These are phyloP conservation scores for Amanita polypyramis DNA, from an alignment of 768 basidiomycete genomes.

Conservation along the genomic window DNA sequence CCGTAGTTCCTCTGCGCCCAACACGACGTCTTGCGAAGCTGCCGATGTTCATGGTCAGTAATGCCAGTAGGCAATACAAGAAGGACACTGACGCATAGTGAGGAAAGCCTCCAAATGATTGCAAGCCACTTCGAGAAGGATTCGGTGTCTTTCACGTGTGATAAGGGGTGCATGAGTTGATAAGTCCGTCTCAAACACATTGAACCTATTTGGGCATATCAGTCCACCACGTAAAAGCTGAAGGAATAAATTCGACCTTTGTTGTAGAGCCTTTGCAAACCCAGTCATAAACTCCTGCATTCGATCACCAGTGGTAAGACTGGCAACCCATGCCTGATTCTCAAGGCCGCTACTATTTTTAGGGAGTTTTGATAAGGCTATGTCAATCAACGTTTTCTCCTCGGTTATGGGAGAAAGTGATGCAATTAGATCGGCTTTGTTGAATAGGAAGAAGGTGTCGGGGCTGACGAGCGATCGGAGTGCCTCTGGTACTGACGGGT, in stretches of 20 bases:
- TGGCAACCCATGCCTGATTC: slow-evolving; percentile 43
- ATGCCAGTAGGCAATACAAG: slow-evolving; percentile 4
- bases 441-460: slow-evolving; percentile 62
- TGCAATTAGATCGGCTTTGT: slow-evolving; percentile 59
- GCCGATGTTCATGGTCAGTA: slow-evolving; percentile 2
- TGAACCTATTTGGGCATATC: neutral
- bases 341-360: slow-evolving; percentile 1
- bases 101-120: slow-evolving; percentile 56
- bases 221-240: neutral
- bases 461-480: slow-evolving; percentile 39
- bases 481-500: slow-evolving; percentile 28
- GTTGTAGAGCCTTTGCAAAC: slow-evolving; percentile 39
- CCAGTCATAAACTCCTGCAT: slow-evolving; percentile 48
- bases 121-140: slow-evolving; percentile 59
- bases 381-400: neutral
- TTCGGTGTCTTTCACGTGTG: slow-evolving; percentile 71
- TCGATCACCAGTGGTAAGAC: slow-evolving; percentile 50
- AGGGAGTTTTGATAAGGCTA: neutral
- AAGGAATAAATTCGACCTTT: slow-evolving; percentile 26
- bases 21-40: slow-evolving; percentile 64
- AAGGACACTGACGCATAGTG: slow-evolving; percentile 23
- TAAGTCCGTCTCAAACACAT: slow-evolving; percentile 19
- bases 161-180: slow-evolving; percentile 47
- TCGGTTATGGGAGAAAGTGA: neutral
- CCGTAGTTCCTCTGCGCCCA: slow-evolving; percentile 80